A percentile compares a stretch with the other conserved stretches of the same genome.
Conservation (phyloP, 345 rosid species). For the Cochlearia excelsa region DNA sequence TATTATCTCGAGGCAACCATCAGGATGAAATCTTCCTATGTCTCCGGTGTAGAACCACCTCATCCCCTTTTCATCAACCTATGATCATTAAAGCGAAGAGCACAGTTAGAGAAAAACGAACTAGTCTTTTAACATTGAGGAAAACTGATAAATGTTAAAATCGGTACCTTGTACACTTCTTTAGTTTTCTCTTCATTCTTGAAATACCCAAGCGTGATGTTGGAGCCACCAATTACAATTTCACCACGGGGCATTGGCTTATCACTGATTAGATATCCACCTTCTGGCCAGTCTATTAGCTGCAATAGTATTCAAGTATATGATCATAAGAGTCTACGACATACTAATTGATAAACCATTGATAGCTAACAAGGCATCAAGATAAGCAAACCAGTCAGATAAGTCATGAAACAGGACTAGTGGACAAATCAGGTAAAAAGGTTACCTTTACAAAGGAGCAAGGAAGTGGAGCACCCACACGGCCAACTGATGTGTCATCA, state of each 20-base stretch:
- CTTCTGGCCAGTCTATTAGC: conserved; percentile 97
- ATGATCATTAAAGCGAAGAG: conserved; percentile 20
- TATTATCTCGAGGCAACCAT: conserved; percentile 96
- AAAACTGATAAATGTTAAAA: neutral
- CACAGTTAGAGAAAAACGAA: conserved; percentile 17
- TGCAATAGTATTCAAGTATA: conserved; percentile 37
- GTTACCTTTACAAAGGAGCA: conserved; percentile 88
- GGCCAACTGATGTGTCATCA: conserved; percentile 93
- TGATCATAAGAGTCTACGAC: neutral
- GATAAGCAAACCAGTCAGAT: conserved; percentile 2
- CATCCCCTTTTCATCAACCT: conserved; percentile 95
- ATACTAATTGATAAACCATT: neutral
- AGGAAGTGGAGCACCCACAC: conserved; percentile 97
- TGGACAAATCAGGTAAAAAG: conserved; percentile 6
- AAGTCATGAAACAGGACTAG: neutral
- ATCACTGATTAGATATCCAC: conserved; percentile 71
- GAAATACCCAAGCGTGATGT: conserved; percentile 87
- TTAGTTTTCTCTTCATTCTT: conserved; percentile 81
- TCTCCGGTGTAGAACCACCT: conserved; percentile 99
- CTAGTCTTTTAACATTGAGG: conserved; percentile 1
- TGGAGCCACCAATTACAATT: conserved; percentile 91
- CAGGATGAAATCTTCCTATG: conserved; percentile 82
- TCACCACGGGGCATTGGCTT: conserved; percentile 96
- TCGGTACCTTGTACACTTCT: conserved; percentile 80
- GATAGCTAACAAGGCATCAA: conserved; percentile 1